Base-by-base conservation (phyloP, 176 grass and related monocot genomes). In the Lolium perenne region DNA sequence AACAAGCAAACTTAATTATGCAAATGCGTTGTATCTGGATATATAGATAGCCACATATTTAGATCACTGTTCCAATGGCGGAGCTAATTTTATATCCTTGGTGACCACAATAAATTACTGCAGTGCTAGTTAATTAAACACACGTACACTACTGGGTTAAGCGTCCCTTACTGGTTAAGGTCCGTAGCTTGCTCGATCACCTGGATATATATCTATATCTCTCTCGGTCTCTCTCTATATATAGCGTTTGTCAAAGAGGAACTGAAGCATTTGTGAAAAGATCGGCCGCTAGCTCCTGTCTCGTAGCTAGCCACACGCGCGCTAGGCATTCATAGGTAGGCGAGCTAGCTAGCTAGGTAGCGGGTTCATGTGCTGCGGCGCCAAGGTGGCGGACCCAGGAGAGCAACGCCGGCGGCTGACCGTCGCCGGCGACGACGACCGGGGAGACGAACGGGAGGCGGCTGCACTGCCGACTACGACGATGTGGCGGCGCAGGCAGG, bases 311-410 rank as follows among this genome's bases (percentile, higher is more conserved):
- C 56, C 8, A 73, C 60, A 2, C 29, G 29, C 29, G 29, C 29
- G 71, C 40, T 20, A 71, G 71, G 21, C 71, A 1, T 51, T 16
- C 12, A 25, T 49, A 26, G 13, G 4, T 74, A 4, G 45, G 21
- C 21, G 1, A 3, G 47, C 10, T 5, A 46, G 22, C n/a, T 0
- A 7, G 73, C 10, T 41, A 54, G 73, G 8, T 23, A 26, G 53
- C 0, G 23, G 7, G 43, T 84, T 77, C 48, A 87, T 92, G 91
- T 89, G 91, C 87, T 51, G 68, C 88, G 82, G 62, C 72, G 74
- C 65, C 71, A 71, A 76, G 47, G 87, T 96, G 94, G 94, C 89
- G 94, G 26, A 88, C 61, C 38, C 60, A 7, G 72, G 63, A 51
- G 83, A 89, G 4, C 69, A 87, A 22, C 58, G 49, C 4, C 72